phyloP scores from a whole-genome alignment of 2,329 filamentous ascomycete species.

The Aspergillus aculeatinus region DNA sequence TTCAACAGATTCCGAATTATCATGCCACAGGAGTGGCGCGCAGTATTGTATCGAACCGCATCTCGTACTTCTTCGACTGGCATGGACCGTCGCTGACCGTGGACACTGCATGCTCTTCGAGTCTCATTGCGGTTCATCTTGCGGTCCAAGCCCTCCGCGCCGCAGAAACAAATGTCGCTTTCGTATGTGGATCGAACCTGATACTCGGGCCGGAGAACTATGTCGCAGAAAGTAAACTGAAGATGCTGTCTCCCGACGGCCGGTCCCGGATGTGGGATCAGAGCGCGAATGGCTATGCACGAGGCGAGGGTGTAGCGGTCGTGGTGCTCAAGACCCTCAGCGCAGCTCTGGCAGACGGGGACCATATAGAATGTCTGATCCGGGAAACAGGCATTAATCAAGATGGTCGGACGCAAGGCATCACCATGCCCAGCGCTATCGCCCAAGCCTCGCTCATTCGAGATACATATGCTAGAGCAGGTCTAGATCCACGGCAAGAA shows the following conservation, averaged over 20 bases:
- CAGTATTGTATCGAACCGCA: slow-evolving; percentile 35
- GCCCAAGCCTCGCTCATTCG: slow-evolving; percentile 40
- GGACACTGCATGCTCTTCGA: slow-evolving; percentile 46
- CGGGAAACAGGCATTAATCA: slow-evolving; percentile 27
- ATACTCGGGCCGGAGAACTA: slow-evolving; percentile 22
- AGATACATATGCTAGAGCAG: slow-evolving; percentile 33
- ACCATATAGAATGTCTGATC: slow-evolving; percentile 41
- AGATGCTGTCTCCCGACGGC: slow-evolving; percentile 51
- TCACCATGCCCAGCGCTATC: slow-evolving; percentile 26
- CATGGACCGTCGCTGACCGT: slow-evolving; percentile 38
- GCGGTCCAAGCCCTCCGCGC: slow-evolving; percentile 25
- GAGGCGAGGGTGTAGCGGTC: slow-evolving; percentile 51
- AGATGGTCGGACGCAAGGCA: slow-evolving; percentile 27
- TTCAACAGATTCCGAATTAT: background rate
- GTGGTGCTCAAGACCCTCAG: slow-evolving; percentile 52
- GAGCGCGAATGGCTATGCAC: slow-evolving; percentile 48
- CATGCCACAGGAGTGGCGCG: slow-evolving; percentile 24
- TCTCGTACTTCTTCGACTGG: slow-evolving; percentile 27
- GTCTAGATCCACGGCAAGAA: slow-evolving; percentile 25
- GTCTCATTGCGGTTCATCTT: slow-evolving; percentile 31
- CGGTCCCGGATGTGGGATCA: slow-evolving; percentile 47
- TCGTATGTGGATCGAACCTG: slow-evolving; percentile 9
- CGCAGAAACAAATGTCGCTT: slow-evolving; percentile 16
- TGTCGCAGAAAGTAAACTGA: background rate
- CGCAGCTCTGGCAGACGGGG: slow-evolving; percentile 46